Percentiles rank a stretch among this genome's conserved stretches.
Evolutionary conservation across 2,329 filamentous ascomycete species (phyloP).

Genomic region (Exophiala aquamarina): DNA sequence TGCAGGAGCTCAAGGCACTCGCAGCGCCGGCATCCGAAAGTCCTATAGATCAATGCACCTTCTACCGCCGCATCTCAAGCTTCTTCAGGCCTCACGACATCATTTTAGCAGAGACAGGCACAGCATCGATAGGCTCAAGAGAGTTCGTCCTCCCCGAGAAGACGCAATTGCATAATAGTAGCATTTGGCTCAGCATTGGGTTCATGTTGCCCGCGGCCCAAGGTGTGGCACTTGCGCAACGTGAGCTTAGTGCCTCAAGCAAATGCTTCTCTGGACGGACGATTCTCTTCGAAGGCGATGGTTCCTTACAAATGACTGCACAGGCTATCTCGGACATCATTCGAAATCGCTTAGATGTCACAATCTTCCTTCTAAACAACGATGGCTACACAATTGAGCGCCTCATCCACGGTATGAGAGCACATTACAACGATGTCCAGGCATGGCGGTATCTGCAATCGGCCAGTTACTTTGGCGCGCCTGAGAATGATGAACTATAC

Average conservation of each 20-base stretch:
- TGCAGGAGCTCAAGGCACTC: constrained; percentile 42
- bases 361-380: constrained; percentile 52
- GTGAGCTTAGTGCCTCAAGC: constrained; percentile 38
- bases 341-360: too few relatives aligned
- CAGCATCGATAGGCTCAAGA: constrained; percentile 57
- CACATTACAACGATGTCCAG: constrained; percentile 55
- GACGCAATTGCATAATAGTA: constrained; percentile 48
- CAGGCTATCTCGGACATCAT: too few relatives aligned
- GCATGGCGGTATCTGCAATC: constrained; percentile 53
- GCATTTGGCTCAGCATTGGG: constrained; percentile 60
- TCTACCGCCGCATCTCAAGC: constrained; percentile 59
- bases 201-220: constrained; percentile 60
- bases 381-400: constrained; percentile 59
- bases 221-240: constrained; percentile 56
- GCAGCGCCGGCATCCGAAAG: constrained; percentile 47
- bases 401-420: constrained; percentile 53
- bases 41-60: constrained; percentile 56
- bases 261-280: constrained; percentile 47
- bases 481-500: not conserved
- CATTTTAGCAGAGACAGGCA: constrained; percentile 60
- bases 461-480: constrained; percentile 30
- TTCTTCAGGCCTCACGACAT: constrained; percentile 55
- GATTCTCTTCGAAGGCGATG: constrained; percentile 60
- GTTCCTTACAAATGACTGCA: constrained; percentile 53
- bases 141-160: constrained; percentile 51